Base-by-base conservation (phyloP, 192 early-diverging fungal genomes). In the Dissophora globulifera region DNA sequence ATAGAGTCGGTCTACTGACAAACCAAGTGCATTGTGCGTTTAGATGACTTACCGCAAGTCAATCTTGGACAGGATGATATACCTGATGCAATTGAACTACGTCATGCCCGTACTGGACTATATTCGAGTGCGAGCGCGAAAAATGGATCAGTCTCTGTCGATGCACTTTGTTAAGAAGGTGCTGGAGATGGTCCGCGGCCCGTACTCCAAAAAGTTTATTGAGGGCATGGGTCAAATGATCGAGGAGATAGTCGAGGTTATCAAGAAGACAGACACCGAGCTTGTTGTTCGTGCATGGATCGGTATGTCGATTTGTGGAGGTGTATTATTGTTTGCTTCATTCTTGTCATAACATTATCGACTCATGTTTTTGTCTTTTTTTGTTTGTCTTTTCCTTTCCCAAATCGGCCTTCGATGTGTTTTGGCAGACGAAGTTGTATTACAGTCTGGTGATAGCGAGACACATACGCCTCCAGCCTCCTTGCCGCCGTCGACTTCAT, bases 1-100 rank as follows among this genome's bases (percentile, higher is more conserved):
- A n/a, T n/a, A n/a, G n/a, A n/a, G n/a, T n/a, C n/a, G n/a, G n/a
- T n/a, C n/a, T n/a, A n/a, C n/a, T n/a, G n/a, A n/a, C n/a, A n/a
- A n/a, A n/a, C n/a, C n/a, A n/a, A n/a, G n/a, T n/a, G n/a, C n/a
- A n/a, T n/a, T n/a, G n/a, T n/a, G n/a, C n/a, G n/a, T n/a, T n/a
- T 85, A 93, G 84, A 85, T 87, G 78, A 78, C 81, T 10, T 75
- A 92, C 47, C 88, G 90, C 60, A 90, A 87, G 60, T 79, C 87
- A 27, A 83, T 89, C 31, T 72, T 92, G 48, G 87, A 92, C 60
- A 86, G 88, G 32, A 85, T 93, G 79, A 81, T 89, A 1, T 86
- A 85, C 43, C 58, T 93, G 32, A 85, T 87, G 49, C 85, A 90
- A 52, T 62, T 92, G 33, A 79, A 85, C 61, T 91, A 84, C 69